phyloP scores from a whole-genome alignment of 306 rosid genomes.

The Cicer arietinum region DNA sequence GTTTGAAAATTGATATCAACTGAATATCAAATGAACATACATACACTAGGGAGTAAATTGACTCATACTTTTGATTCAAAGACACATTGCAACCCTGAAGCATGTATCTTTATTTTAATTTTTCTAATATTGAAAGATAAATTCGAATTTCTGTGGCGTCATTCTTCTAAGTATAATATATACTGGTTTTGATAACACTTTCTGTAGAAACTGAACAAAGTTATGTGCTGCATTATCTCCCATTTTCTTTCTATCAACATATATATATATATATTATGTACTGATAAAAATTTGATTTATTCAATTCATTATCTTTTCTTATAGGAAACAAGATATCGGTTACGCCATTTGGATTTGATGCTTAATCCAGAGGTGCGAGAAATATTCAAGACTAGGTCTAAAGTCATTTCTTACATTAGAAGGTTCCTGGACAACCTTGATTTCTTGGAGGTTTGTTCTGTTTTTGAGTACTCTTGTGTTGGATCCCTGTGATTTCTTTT shows the following conservation, averaged over 20 bases:
- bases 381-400: conserved; percentile 81
- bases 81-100: not conserved
- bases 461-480: conserved; percentile 7
- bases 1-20: conserved; percentile 1
- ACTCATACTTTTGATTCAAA: not conserved
- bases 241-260: conserved; percentile 2
- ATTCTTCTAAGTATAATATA: conserved; percentile 1
- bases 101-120: not conserved
- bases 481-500: conserved; percentile 3
- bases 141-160: not conserved
- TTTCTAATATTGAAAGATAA: conserved; percentile 2
- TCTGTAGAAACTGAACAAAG: not conserved
- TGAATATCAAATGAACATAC: not conserved
- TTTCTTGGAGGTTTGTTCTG: conserved; percentile 85
- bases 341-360: conserved; percentile 92
- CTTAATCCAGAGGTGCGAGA: conserved; percentile 79
- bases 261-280: not conserved
- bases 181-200: conserved; percentile 35
- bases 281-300: not conserved
- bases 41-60: no score
- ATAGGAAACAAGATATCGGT: conserved; percentile 93
- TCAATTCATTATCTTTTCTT: conserved; percentile 6
- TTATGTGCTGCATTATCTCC: not conserved
- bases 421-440: conserved; percentile 76
- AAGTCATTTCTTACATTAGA: conserved; percentile 68